A percentile compares a stretch with the other conserved stretches of the same genome.
Conservation (phyloP, 1,284 basidiomycete genomes). For the Cryptococcus maquisensis region DNA sequence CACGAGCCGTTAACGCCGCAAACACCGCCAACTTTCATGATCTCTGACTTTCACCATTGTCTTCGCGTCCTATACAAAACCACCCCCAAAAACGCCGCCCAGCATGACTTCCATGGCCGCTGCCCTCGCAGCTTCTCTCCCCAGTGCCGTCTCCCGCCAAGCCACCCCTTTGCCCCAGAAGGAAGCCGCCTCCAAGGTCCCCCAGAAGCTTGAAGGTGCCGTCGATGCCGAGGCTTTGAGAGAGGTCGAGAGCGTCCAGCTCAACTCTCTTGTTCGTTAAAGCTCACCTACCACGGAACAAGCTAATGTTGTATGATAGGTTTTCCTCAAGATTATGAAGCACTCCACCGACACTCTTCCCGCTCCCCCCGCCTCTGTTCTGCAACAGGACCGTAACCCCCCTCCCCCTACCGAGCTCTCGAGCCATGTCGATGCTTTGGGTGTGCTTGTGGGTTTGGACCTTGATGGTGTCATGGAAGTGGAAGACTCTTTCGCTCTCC, state of each 20-base stretch:
- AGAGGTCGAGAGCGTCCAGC: constrained; percentile 67
- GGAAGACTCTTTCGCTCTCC: constrained; percentile 87
- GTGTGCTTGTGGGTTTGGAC: constrained; percentile 84
- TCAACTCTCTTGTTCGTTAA: constrained; percentile 73
- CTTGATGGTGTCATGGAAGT: constrained; percentile 86
- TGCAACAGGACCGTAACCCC: constrained; percentile 39
- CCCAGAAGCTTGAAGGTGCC: constrained; percentile 79
- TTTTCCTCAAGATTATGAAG: constrained; percentile 89
- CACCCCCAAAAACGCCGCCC: constrained; percentile 7
- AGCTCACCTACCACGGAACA: background rate
- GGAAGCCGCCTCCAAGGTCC: constrained; percentile 56
- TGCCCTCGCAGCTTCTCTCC: constrained; percentile 73
- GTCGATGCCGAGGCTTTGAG: constrained; percentile 87
- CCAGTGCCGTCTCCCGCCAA: constrained; percentile 56
- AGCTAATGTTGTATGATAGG: constrained; percentile 53
- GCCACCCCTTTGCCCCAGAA: constrained; percentile 61
- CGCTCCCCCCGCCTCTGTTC: constrained; percentile 31
- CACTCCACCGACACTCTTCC: constrained; percentile 51
- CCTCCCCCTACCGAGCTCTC: constrained; percentile 42
- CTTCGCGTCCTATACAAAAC: background rate
- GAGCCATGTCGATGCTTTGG: constrained; percentile 61
- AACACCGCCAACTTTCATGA: background rate
- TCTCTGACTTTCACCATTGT: background rate
- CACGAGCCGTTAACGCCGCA: background rate
- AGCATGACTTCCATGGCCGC: constrained; percentile 70